A percentile compares a stretch with the other conserved stretches of the same genome.
phyloP scores from a whole-genome alignment of 345 rosid species.

The Gossypioides kirkii region DNA sequence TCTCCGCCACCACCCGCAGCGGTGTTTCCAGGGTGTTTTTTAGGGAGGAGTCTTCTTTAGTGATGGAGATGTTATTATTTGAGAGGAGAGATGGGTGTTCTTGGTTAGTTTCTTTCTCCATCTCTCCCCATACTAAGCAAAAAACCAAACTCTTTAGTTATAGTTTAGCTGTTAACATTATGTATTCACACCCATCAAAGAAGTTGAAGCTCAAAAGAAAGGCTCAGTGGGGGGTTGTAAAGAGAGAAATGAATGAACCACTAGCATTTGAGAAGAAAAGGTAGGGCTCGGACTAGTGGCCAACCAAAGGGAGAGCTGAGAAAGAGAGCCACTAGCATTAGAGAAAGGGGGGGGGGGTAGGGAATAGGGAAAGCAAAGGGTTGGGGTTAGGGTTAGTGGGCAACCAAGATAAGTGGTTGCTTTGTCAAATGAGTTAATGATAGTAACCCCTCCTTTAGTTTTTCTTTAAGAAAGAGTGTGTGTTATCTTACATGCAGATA shows the following conservation, averaged over 20 bases:
- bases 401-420: constrained; percentile 25
- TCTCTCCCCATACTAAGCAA: constrained; percentile 41
- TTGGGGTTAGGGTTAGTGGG: constrained; percentile 11
- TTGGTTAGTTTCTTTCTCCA: constrained; percentile 57
- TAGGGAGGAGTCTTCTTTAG: constrained; percentile 4
- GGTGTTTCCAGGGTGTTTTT: constrained; percentile 22
- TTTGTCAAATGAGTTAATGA: constrained; percentile 47
- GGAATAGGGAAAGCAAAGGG: constrained; percentile 1
- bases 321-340: constrained; percentile 2
- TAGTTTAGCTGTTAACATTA: constrained; percentile 33
- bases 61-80: constrained; percentile 2
- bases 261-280: constrained; percentile 25
- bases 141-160: constrained; percentile 3
- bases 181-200: background rate
- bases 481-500: background rate
- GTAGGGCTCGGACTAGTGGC: constrained; percentile 23
- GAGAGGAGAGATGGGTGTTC: constrained; percentile 42
- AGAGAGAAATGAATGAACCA: constrained; percentile 28
- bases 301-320: constrained; percentile 14
- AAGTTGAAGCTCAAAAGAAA: constrained; percentile 2
- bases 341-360: background rate
- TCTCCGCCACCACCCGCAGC: constrained; percentile 19
- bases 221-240: background rate
- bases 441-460: constrained; percentile 31
- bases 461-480: constrained; percentile 1